Percentiles rank a stretch among this genome's conserved stretches.
phyloP scores from a whole-genome alignment of 2,329 filamentous ascomycete genomes.

The Alternaria gaisen region DNA sequence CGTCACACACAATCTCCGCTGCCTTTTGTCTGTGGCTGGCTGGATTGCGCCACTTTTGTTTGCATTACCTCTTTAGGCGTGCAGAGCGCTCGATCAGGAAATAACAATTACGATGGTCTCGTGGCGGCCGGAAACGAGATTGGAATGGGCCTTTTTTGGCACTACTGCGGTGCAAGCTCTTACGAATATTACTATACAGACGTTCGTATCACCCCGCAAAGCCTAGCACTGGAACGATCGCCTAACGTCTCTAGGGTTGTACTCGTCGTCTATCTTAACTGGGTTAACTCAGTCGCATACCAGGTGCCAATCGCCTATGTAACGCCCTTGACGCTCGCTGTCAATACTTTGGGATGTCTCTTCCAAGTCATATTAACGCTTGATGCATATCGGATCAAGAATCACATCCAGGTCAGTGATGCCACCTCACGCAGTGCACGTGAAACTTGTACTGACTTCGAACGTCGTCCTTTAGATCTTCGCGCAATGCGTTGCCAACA shows the following conservation, averaged over 20 bases:
- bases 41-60: neutral
- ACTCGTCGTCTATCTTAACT: conserved; percentile 26
- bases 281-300: conserved; percentile 29
- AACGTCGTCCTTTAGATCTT: conserved; percentile 6
- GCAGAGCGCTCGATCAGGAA: neutral
- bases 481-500: conserved; percentile 29
- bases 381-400: conserved; percentile 35
- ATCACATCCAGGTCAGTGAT: conserved; percentile 27
- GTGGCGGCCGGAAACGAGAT: conserved; percentile 14
- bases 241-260: conserved; percentile 18
- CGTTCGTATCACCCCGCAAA: conserved; percentile 17
- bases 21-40: neutral
- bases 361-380: conserved; percentile 34
- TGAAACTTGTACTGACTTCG: neutral
- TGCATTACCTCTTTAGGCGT: neutral
- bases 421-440: neutral
- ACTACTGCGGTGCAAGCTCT: conserved; percentile 24
- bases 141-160: conserved; percentile 28
- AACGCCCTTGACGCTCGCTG: conserved; percentile 23
- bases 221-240: neutral
- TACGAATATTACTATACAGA: conserved; percentile 20
- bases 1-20: neutral
- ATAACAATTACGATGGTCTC: neutral
- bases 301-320: conserved; percentile 29
- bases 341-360: conserved; percentile 29